Percentiles rank a stretch among this genome's conserved stretches.
Conservation (phyloP, 306 rosid genomes). For the Neltuma alba region DNA sequence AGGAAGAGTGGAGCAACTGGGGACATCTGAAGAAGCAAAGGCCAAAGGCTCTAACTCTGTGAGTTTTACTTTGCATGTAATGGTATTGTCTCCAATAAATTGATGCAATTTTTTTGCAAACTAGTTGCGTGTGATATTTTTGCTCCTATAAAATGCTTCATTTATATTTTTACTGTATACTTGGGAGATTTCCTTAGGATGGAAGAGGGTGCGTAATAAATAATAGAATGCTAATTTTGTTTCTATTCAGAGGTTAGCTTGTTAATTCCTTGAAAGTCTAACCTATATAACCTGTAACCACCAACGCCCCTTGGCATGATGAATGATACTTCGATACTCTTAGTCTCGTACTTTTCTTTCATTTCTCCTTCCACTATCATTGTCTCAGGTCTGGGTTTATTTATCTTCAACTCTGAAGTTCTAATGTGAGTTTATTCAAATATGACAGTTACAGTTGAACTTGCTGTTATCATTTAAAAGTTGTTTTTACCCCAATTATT, state of each 20-base stretch:
- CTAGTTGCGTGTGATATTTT: conserved; percentile 21
- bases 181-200: conserved; percentile 11
- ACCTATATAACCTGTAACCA: background rate
- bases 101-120: conserved; percentile 6
- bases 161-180: conserved; percentile 1
- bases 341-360: background rate
- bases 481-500: conserved; percentile 9
- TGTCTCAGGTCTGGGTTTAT: conserved; percentile 22
- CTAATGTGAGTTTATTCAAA: conserved; percentile 15
- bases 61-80: conserved; percentile 48
- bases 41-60: conserved; percentile 87
- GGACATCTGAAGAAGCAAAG: conserved; percentile 78
- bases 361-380: background rate
- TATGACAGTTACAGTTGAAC: background rate
- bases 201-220: background rate
- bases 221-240: background rate
- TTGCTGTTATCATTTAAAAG: conserved; percentile 28
- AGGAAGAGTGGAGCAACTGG: conserved; percentile 94
- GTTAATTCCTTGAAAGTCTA: background rate
- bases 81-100: conserved; percentile 27
- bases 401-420: conserved; percentile 22
- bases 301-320: background rate
- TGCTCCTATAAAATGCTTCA: background rate
- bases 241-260: background rate
- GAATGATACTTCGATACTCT: background rate